phyloP scores from a whole-genome alignment of 441 rosid genomes.

The Capsella rubella region DNA sequence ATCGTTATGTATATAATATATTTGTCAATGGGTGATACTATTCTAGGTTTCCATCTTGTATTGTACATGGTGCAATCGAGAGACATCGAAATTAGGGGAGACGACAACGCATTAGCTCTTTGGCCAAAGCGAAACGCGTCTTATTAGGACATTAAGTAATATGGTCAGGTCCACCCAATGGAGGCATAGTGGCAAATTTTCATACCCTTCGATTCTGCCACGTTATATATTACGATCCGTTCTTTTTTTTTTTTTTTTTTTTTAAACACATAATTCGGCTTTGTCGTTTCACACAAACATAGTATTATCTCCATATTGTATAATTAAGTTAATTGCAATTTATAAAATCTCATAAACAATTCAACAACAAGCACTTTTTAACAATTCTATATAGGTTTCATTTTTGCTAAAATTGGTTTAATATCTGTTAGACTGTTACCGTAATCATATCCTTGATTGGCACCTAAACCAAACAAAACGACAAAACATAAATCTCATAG shows the following conservation, averaged over 20 bases:
- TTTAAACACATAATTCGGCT: not conserved
- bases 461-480: not conserved
- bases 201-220: slow-evolving; percentile 9
- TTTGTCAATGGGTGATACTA: not conserved
- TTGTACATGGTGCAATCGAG: slow-evolving; percentile 2
- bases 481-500: not conserved
- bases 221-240: slow-evolving; percentile 3
- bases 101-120: slow-evolving; percentile 19
- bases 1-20: not conserved
- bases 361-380: not conserved
- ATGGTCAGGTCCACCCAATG: not conserved
- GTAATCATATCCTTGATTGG: not conserved
- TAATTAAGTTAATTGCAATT: too few species aligned
- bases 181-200: not conserved
- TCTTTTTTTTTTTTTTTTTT: too few species aligned
- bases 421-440: too few species aligned
- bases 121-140: slow-evolving; percentile 27
- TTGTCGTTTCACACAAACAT: not conserved
- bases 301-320: not conserved
- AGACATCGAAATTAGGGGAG: slow-evolving; percentile 4
- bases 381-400: too few species aligned
- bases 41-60: slow-evolving; percentile 18
- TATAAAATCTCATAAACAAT: not conserved
- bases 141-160: slow-evolving; percentile 10
- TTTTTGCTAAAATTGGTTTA: too few species aligned